phyloP scores from a whole-genome alignment of 192 early-diverging fungal species.

The Linderina pennispora region DNA sequence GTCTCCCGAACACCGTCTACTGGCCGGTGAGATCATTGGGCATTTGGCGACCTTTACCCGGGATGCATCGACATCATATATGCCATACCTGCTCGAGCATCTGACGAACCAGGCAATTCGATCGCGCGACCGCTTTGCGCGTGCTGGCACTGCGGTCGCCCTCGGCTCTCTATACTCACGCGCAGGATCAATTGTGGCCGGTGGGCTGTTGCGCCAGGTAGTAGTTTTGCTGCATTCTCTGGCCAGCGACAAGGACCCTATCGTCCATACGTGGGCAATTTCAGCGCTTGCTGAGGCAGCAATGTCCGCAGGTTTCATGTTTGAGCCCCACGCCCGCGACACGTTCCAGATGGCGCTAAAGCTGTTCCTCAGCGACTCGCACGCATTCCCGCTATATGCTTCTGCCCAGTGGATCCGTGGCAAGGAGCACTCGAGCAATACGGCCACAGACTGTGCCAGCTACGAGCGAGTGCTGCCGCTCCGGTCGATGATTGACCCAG shows the following conservation, averaged over 20 bases:
- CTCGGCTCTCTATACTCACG: constrained; percentile 85
- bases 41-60: constrained; percentile 51
- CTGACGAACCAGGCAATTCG: constrained; percentile 68
- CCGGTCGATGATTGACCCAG: neutral
- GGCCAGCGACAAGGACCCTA: constrained; percentile 83
- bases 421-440: constrained; percentile 12
- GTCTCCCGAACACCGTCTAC: constrained; percentile 62
- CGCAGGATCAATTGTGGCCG: constrained; percentile 84
- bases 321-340: constrained; percentile 79
- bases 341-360: constrained; percentile 85
- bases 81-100: constrained; percentile 33
- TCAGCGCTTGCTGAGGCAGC: constrained; percentile 79
- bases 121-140: constrained; percentile 87
- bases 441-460: neutral
- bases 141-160: constrained; percentile 87
- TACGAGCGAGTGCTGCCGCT: constrained; percentile 13
- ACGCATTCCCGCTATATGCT: constrained; percentile 51
- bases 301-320: constrained; percentile 87
- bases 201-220: constrained; percentile 74
- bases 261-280: constrained; percentile 93
- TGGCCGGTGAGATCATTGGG: constrained; percentile 80
- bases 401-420: constrained; percentile 36
- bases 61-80: constrained; percentile 17
- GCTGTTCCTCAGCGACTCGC: constrained; percentile 81
- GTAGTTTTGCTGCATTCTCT: constrained; percentile 88